Conservation (phyloP, 2,329 filamentous ascomycete genomes). For the Aspergillus melleus region DNA sequence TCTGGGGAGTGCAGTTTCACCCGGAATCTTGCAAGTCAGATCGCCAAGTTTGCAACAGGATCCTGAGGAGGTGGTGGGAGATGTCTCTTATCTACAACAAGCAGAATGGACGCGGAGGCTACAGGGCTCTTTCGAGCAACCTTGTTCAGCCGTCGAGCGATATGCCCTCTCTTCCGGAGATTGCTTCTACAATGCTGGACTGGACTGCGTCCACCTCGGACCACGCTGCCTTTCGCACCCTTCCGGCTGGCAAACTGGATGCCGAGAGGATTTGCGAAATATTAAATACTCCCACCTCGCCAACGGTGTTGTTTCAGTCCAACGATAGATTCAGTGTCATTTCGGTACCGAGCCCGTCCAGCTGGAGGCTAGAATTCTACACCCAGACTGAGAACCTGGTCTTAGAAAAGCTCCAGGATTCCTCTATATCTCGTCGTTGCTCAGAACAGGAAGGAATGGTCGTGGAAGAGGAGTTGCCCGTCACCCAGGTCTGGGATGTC, state of each 20-base stretch:
- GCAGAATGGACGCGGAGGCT: slow-evolving; percentile 24
- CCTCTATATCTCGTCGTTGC: not conserved
- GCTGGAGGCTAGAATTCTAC: slow-evolving; percentile 40
- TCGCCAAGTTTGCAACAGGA: slow-evolving; percentile 55
- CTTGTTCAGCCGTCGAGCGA: slow-evolving; percentile 21
- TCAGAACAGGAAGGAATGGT: not conserved
- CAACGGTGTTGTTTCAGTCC: slow-evolving; percentile 47
- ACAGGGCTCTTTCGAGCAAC: slow-evolving; percentile 18
- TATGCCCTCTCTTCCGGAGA: slow-evolving; percentile 30
- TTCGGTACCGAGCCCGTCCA: slow-evolving; percentile 35
- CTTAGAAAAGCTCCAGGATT: slow-evolving; percentile 22
- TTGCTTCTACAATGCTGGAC: slow-evolving; percentile 48
- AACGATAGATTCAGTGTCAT: slow-evolving; percentile 38
- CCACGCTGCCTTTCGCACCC: slow-evolving; percentile 24
- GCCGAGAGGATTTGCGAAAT: slow-evolving; percentile 36
- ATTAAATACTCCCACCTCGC: slow-evolving; percentile 32
- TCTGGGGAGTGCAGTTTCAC: slow-evolving; percentile 89
- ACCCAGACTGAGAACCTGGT: slow-evolving; percentile 23
- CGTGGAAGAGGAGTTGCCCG: slow-evolving; percentile 19
- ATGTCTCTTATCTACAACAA: slow-evolving; percentile 63
- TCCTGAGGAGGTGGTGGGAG: slow-evolving; percentile 76
- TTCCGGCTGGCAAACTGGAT: slow-evolving; percentile 24
- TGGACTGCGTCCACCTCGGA: slow-evolving; percentile 34
- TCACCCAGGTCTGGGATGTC: slow-evolving; percentile 35
- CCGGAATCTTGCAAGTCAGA: slow-evolving; percentile 84